phyloP scores from a whole-genome alignment of 495 filamentous ascomycete species.

The Podospora anserina region DNA sequence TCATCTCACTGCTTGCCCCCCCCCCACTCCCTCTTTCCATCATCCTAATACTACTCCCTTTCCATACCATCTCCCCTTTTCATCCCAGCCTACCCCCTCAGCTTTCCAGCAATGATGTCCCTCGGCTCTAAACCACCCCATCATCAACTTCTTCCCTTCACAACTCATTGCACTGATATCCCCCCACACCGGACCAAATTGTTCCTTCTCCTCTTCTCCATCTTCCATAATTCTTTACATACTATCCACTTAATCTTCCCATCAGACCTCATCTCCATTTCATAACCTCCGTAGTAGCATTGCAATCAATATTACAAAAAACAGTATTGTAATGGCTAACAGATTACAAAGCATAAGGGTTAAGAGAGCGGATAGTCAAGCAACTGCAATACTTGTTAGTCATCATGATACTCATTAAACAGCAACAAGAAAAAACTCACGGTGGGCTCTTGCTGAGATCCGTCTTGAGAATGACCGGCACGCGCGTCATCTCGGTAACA shows the following conservation, averaged over 20 bases:
- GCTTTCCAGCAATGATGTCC: not conserved
- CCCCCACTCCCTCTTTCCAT: not conserved
- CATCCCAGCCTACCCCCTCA: not conserved
- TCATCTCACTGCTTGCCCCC: not conserved
- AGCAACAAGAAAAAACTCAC: slow-evolving; percentile 56
- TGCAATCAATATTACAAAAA: not conserved
- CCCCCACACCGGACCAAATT: not conserved
- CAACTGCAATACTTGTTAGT: slow-evolving; percentile 61
- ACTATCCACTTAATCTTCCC: not conserved
- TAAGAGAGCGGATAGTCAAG: slow-evolving; percentile 94
- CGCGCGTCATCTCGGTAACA: slow-evolving; percentile 93
- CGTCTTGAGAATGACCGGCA: slow-evolving; percentile 96
- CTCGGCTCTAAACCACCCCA: not conserved
- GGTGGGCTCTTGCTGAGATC: slow-evolving; percentile 98
- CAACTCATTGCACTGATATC: not conserved
- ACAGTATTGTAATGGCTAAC: not conserved
- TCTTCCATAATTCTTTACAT: not conserved
- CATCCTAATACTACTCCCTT: not conserved
- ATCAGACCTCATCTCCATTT: not conserved
- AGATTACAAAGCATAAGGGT: slow-evolving; percentile 82
- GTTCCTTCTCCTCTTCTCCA: not conserved
- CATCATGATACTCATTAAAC: slow-evolving; percentile 5
- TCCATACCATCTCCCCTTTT: slow-evolving; percentile 3
- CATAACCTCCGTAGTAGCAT: not conserved
- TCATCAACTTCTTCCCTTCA: not conserved